These are phyloP conservation scores for Plectosphaerella cucumerina DNA, from an alignment of 2,329 filamentous ascomycete species.

Conservation along the genomic window DNA sequence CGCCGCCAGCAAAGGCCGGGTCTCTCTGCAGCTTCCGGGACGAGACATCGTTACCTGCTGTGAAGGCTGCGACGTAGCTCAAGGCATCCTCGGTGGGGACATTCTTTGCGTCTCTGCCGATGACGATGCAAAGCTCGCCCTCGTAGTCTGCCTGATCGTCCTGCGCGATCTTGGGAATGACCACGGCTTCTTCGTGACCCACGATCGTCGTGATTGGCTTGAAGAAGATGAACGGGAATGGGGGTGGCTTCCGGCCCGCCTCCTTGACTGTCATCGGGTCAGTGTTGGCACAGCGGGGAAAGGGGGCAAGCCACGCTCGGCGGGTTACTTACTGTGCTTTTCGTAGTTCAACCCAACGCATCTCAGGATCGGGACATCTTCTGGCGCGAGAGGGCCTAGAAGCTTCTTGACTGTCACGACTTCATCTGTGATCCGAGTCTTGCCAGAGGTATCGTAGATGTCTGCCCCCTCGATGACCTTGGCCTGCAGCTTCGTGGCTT, in stretches of 20 bases:
- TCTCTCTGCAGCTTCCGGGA: conserved; percentile 48
- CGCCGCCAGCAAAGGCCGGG: conserved; percentile 39
- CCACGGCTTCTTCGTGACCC: conserved; percentile 30
- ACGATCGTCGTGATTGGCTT: conserved; percentile 38
- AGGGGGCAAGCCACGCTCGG: too few species aligned
- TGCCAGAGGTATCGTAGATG: conserved; percentile 40
- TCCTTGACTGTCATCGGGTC: conserved; percentile 37
- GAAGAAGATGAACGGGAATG: conserved; percentile 46
- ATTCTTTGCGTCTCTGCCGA: conserved; percentile 45
- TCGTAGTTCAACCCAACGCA: conserved; percentile 59
- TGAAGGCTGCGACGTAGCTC: conserved; percentile 49
- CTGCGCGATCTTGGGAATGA: conserved; percentile 44
- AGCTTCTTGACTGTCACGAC: conserved; percentile 48
- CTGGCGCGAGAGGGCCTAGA: conserved; percentile 44
- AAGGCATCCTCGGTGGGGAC: conserved; percentile 38
- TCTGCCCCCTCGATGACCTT: conserved; percentile 46
- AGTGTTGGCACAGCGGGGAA: background rate
- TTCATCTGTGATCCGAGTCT: conserved; percentile 48
- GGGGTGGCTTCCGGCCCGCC: conserved; percentile 43
- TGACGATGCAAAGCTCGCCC: conserved; percentile 41
- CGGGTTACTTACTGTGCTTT: conserved; percentile 40
- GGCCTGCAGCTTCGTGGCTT: conserved; percentile 43
- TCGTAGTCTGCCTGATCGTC: conserved; percentile 45
- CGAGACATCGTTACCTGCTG: conserved; percentile 51
- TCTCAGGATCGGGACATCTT: conserved; percentile 51